Evolutionary conservation across 2,329 filamentous ascomycete genomes (phyloP), one percentile per base, ranked within the genome.

Genomic region (Hymenoscyphus occultus): DNA sequence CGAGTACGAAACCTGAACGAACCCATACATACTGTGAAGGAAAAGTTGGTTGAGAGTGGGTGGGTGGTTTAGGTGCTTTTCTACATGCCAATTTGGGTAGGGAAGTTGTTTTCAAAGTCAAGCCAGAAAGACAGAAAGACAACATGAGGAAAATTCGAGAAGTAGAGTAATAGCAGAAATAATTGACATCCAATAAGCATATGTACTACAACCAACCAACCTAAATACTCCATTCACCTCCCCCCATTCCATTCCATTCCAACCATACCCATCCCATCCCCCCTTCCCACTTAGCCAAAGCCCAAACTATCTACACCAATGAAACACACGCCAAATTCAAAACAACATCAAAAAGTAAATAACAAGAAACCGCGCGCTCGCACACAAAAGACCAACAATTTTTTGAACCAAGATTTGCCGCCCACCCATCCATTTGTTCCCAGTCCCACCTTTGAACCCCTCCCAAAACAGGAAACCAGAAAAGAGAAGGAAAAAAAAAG

Each of bases 291-390:
- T 28, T 28, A 28, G 28, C 28, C 28, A 28, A 28, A 28, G 28
- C 45, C n/a, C n/a, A 51, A 51, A 51, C 45, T 51, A 28, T 51
- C 45, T 51, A 51, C 45, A 51, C 45, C 45, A 51, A 12, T 28
- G 3, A 51, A 51, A 51, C n/a, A 22, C 19, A 22, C 45, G 22
- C 5, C 19, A 51, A 13, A 51, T 19, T 9, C 42, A 10, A 48
- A 16, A 22, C 28, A 51, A 28, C 2, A n/a, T 10, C 45, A 51
- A 12, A 28, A 51, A 51, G 45, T 51, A 51, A 51, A 10, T 22
- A 51, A 22, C 28, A 28, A 28, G 28, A 28, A 28, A 28, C 28
- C 28, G 22, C 45, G 9, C 19, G 45, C 45, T 22, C 45, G 45
- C 45, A 22, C n/a, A 16, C 45, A 51, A 22, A 51, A 51, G 22